Conservation (phyloP, 2,329 filamentous ascomycete species). For the Pyricularia grisea region DNA sequence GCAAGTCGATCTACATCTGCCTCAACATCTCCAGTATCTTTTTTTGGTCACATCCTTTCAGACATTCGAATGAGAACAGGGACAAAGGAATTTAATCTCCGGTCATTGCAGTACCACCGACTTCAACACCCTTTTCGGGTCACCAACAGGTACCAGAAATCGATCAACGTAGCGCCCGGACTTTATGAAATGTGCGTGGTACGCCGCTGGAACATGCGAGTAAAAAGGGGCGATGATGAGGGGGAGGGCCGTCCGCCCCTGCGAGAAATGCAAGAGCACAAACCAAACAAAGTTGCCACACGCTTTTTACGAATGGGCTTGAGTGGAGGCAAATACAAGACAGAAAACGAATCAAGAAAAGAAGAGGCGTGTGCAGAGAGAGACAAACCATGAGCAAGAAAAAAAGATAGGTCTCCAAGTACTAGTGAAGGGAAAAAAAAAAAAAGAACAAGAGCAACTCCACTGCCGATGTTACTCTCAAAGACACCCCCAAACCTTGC, state of each 20-base stretch:
- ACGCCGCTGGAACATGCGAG: neutral
- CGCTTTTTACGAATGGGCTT: neutral
- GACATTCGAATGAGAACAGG: neutral
- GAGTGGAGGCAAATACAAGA: neutral
- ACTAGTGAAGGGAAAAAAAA: neutral
- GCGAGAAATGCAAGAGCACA: neutral
- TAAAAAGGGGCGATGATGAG: neutral
- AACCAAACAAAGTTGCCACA: neutral
- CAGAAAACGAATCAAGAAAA: neutral
- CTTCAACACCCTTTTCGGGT: neutral
- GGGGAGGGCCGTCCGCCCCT: neutral
- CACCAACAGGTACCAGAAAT: neutral
- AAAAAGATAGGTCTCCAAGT: neutral
- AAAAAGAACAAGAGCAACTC: neutral
- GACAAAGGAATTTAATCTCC: neutral
- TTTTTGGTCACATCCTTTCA: neutral
- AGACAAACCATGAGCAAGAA: neutral
- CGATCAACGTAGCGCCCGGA: neutral
- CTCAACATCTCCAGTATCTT: neutral
- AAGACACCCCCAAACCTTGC: neutral
- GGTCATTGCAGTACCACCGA: neutral
- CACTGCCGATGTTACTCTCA: neutral
- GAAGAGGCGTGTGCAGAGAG: neutral
- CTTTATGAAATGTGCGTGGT: neutral
- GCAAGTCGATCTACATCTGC: neutral